phyloP scores from a whole-genome alignment of 768 basidiomycete species.

The Chalciporus piperatus region DNA sequence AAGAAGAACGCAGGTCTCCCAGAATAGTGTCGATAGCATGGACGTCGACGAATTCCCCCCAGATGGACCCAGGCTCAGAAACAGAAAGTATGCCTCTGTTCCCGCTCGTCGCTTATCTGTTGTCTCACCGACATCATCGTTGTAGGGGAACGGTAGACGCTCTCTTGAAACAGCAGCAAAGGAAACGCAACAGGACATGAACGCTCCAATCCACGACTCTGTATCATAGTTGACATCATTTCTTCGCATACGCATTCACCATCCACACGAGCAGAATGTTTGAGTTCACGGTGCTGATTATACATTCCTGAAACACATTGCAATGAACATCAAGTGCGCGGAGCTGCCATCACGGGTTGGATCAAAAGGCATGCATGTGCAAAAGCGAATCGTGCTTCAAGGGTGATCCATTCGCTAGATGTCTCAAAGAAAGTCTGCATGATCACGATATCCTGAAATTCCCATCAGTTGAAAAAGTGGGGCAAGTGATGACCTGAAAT shows the following conservation, averaged over 20 bases:
- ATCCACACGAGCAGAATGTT: background rate
- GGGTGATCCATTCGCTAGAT: too few species aligned
- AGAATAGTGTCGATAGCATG: constrained; percentile 44
- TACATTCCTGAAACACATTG: background rate
- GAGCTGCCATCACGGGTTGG: too few species aligned
- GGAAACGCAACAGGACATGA: constrained; percentile 60
- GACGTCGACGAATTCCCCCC: constrained; percentile 61
- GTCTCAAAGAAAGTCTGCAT: too few species aligned
- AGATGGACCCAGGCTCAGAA: constrained; percentile 48
- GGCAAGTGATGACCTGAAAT: too few species aligned
- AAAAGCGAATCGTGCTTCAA: too few species aligned
- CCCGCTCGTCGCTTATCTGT: background rate
- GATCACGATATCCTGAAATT: too few species aligned
- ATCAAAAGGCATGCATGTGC: too few species aligned
- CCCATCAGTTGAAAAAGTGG: too few species aligned
- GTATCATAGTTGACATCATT: constrained; percentile 11
- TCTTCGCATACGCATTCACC: background rate
- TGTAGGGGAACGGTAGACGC: constrained; percentile 39
- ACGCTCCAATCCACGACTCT: background rate
- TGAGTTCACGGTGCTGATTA: background rate
- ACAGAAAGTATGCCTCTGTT: constrained; percentile 51
- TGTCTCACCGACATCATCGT: background rate
- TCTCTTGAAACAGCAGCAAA: constrained; percentile 42
- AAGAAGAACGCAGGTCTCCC: constrained; percentile 19
- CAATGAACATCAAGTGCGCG: background rate